A percentile compares a stretch with the other conserved stretches of the same genome.
These are phyloP conservation scores for Boletus speciosus DNA, from an alignment of 768 basidiomycete genomes.

Conservation along the genomic window DNA sequence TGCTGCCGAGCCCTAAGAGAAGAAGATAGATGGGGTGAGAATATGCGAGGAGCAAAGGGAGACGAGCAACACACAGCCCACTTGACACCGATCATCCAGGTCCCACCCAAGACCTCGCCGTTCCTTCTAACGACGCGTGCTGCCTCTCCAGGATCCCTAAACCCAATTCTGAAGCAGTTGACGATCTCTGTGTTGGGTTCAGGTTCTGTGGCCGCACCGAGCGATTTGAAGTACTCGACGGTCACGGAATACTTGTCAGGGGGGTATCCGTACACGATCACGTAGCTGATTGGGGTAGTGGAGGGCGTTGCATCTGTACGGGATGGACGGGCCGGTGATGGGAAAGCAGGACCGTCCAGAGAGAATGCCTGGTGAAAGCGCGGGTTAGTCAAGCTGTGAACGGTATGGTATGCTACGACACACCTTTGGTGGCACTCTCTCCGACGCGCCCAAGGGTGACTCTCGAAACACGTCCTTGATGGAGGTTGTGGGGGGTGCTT, in stretches of 20 bases:
- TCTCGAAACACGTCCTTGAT: conserved; percentile 73
- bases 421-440: conserved; percentile 22
- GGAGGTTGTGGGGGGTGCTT: conserved; percentile 75
- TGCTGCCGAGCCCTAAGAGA: conserved; percentile 51
- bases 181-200: conserved; percentile 63
- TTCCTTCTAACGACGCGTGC: conserved; percentile 77
- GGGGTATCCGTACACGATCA: conserved; percentile 89
- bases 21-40: not conserved
- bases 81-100: conserved; percentile 83
- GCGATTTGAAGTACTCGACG: conserved; percentile 68
- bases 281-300: conserved; percentile 47
- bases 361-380: conserved; percentile 17
- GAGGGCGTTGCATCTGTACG: conserved; percentile 28
- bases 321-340: conserved; percentile 12
- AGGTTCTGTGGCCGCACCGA: conserved; percentile 68
- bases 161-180: conserved; percentile 84
- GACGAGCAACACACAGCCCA: conserved; percentile 62
- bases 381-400: not conserved
- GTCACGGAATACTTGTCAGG: conserved; percentile 70
- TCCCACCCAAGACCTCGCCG: conserved; percentile 71
- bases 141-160: conserved; percentile 66
- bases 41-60: not conserved
- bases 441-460: conserved; percentile 30
- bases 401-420: not conserved
- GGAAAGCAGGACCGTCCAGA: conserved; percentile 16